Evolutionary conservation across 2,329 filamentous ascomycete genomes (phyloP).

Genomic region (Chaetomiaceae sp.): DNA sequence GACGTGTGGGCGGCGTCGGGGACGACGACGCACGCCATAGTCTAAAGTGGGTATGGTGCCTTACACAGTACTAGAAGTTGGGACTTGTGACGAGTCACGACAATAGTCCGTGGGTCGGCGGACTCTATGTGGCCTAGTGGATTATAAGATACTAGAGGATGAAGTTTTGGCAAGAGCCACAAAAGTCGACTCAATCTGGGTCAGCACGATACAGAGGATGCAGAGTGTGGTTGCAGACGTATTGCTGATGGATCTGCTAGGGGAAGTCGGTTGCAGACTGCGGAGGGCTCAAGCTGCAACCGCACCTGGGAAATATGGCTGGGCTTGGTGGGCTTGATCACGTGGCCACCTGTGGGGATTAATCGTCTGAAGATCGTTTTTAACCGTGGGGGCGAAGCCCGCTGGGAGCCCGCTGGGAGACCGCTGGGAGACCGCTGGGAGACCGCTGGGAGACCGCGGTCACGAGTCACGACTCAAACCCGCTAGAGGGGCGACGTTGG

Average conservation of each 20-base stretch:
- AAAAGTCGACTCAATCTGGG: not conserved
- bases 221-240: conserved; percentile 1
- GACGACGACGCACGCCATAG: conserved; percentile 1
- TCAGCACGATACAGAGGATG: not conserved
- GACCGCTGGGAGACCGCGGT: not conserved
- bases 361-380: not conserved
- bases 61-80: conserved; percentile 1
- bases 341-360: not conserved
- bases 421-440: not conserved
- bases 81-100: conserved; percentile 2
- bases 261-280: conserved; percentile 1
- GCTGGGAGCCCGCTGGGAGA: not conserved
- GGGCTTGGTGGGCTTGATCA: not conserved
- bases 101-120: conserved; percentile 1
- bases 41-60: not conserved
- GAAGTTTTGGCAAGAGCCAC: not conserved
- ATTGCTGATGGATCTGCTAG: not conserved
- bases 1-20: conserved; percentile 2
- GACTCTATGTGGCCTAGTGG: conserved; percentile 1
- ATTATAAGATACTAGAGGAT: not conserved
- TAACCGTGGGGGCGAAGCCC: not conserved
- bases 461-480: not conserved
- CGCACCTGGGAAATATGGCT: not conserved
- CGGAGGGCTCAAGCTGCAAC: not conserved
- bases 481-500: no score